These are phyloP conservation scores for Cercospora citrullina DNA, from an alignment of 2,329 filamentous ascomycete species.

Conservation along the genomic window DNA sequence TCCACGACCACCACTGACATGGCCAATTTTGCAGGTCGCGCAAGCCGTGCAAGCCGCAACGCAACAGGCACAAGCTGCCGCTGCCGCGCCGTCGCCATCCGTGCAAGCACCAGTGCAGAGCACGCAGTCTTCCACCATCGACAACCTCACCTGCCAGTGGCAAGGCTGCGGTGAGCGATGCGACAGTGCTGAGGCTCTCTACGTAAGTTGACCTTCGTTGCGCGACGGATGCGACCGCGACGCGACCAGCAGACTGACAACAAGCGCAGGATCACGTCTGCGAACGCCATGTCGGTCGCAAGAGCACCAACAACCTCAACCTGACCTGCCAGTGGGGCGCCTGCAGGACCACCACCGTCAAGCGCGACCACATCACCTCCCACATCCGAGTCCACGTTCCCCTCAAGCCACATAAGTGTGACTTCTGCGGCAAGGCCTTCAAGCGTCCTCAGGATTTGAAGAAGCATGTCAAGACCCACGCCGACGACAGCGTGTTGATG, in stretches of 20 bases:
- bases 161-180: slow-evolving; percentile 61
- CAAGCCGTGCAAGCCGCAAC: slow-evolving; percentile 37
- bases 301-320: slow-evolving; percentile 98
- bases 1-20: slow-evolving; percentile 2
- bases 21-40: slow-evolving; percentile 30
- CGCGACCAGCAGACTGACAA: slow-evolving; percentile 9
- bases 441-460: slow-evolving; percentile 98
- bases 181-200: slow-evolving; percentile 60
- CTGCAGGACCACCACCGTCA: slow-evolving; percentile 94
- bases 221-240: not conserved
- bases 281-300: slow-evolving; percentile 96
- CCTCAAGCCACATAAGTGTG: slow-evolving; percentile 97
- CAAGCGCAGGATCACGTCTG: slow-evolving; percentile 84
- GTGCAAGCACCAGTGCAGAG: slow-evolving; percentile 34
- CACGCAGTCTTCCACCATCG: slow-evolving; percentile 39
- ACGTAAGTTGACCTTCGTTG: slow-evolving; percentile 50
- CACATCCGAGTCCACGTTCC: slow-evolving; percentile 99
- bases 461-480: slow-evolving; percentile 99
- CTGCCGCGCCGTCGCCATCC: slow-evolving; percentile 31
- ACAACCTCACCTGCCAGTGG: slow-evolving; percentile 61
- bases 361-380: slow-evolving; percentile 98
- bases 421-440: slow-evolving; percentile 98
- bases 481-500: slow-evolving; percentile 82
- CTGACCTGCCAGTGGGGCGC: slow-evolving; percentile 96
- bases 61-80: slow-evolving; percentile 32